Evolutionary conservation across 305 asterid species (phyloP).

Genomic region (Petunia hybrid): DNA sequence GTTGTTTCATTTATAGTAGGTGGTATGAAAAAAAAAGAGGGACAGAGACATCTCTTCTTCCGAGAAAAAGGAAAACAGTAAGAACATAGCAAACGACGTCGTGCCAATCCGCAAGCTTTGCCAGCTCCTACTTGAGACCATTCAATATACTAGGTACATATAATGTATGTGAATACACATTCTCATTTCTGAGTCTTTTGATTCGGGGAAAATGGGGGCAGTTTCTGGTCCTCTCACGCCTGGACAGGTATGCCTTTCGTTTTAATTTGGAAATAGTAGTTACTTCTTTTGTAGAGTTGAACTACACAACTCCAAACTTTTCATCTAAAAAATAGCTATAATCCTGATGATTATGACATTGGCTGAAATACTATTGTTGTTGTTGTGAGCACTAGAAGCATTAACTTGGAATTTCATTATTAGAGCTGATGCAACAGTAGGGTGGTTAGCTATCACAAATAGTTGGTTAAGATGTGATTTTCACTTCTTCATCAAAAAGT

Average conservation of each 20-base stretch:
- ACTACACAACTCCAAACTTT: background rate
- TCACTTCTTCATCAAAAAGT: background rate
- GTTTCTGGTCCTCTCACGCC: constrained; percentile 81
- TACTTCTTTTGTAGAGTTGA: background rate
- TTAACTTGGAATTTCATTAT: background rate
- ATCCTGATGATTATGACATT: too few species aligned
- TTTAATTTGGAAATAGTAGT: background rate
- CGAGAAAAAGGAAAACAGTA: background rate
- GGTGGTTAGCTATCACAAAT: background rate
- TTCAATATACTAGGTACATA: constrained; percentile 12
- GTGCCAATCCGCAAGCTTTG: background rate
- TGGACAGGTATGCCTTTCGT: constrained; percentile 62
- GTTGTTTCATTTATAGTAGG: background rate
- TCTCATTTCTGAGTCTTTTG: background rate
- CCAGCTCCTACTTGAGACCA: background rate
- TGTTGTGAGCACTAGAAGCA: constrained; percentile 3
- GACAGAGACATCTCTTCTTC: constrained; percentile 30
- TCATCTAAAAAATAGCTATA: too few species aligned
- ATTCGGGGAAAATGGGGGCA: constrained; percentile 60
- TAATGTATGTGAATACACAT: constrained; percentile 38
- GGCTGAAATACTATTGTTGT: background rate
- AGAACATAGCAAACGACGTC: constrained; percentile 3
- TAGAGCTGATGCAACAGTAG: constrained; percentile 17
- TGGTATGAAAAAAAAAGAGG: constrained; percentile 5
- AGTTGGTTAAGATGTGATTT: background rate